phyloP scores from a whole-genome alignment of 2,329 filamentous ascomycete species.

The Diaporthe velutina region DNA sequence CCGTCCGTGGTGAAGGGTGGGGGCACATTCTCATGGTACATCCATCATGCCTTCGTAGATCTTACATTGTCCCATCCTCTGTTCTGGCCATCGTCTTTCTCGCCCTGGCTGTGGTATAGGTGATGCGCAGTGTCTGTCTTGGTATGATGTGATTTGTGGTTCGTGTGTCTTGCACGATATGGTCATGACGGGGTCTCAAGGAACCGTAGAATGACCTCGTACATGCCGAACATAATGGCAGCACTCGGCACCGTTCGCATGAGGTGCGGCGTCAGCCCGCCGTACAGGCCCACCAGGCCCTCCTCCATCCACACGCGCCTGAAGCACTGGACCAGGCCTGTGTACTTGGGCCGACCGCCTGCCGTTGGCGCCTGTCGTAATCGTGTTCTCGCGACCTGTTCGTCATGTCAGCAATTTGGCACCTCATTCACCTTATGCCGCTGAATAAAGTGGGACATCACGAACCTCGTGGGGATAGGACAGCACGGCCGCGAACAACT shows the following conservation, averaged over 20 bases:
- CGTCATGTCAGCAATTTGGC: constrained; percentile 28
- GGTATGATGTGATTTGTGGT: not conserved
- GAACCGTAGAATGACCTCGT: constrained; percentile 68
- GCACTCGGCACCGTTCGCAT: constrained; percentile 92
- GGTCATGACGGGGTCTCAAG: constrained; percentile 50
- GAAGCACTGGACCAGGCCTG: constrained; percentile 90
- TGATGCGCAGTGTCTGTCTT: not conserved
- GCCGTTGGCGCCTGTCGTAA: constrained; percentile 85
- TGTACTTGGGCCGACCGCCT: constrained; percentile 84
- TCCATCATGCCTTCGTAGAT: constrained; percentile 23
- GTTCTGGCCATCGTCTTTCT: not conserved
- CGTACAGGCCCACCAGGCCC: constrained; percentile 87
- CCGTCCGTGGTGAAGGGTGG: not conserved
- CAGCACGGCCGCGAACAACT: constrained; percentile 84
- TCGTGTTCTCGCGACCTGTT: constrained; percentile 82
- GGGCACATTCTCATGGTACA: not conserved
- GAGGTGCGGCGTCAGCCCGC: constrained; percentile 91
- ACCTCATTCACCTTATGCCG: no score
- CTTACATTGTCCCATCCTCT: constrained; percentile 11
- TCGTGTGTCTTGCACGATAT: not conserved
- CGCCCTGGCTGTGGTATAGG: not conserved
- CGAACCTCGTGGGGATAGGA: constrained; percentile 93
- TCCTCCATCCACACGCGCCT: constrained; percentile 89
- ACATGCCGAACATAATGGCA: constrained; percentile 97
- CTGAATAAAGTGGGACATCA: constrained; percentile 25